phyloP scores from a whole-genome alignment of 2,329 filamentous ascomycete genomes.

The Fusarium sp. region DNA sequence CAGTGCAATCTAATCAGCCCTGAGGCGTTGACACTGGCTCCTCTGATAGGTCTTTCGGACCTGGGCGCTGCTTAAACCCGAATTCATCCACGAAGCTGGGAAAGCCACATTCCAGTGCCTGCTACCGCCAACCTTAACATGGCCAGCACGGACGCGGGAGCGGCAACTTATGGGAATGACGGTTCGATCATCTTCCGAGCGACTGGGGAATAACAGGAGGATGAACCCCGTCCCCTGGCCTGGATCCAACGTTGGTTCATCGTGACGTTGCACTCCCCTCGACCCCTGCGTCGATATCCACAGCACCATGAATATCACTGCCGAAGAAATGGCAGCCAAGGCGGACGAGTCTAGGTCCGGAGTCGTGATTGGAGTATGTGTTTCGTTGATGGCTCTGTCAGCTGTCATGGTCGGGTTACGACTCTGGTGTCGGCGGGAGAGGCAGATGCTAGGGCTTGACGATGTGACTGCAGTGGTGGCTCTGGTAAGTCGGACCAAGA shows the following conservation, averaged over 20 bases:
- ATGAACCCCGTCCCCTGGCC: neutral
- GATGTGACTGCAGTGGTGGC: slow-evolving; percentile 3
- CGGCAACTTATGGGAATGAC: neutral
- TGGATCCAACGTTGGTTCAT: neutral
- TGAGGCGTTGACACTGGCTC: neutral
- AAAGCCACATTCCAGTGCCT: neutral
- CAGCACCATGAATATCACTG: neutral
- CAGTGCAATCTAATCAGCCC: neutral
- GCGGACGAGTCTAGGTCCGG: neutral
- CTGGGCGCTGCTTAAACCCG: neutral
- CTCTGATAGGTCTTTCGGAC: neutral
- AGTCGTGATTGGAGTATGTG: neutral
- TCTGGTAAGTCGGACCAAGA: neutral
- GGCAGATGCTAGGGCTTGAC: slow-evolving; percentile 10
- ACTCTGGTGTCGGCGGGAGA: slow-evolving; percentile 15
- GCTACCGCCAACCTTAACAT: neutral
- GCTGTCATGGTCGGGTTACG: slow-evolving; percentile 16
- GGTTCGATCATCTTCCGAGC: neutral
- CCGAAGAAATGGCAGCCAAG: neutral
- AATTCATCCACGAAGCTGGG: neutral
- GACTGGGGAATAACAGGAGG: neutral
- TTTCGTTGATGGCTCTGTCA: slow-evolving; percentile 4
- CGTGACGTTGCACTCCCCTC: neutral
- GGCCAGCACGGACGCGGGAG: neutral
- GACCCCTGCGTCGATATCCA: neutral